These are phyloP conservation scores for Pelargonium nanum DNA, from an alignment of 345 rosid species.

Conservation along the genomic window DNA sequence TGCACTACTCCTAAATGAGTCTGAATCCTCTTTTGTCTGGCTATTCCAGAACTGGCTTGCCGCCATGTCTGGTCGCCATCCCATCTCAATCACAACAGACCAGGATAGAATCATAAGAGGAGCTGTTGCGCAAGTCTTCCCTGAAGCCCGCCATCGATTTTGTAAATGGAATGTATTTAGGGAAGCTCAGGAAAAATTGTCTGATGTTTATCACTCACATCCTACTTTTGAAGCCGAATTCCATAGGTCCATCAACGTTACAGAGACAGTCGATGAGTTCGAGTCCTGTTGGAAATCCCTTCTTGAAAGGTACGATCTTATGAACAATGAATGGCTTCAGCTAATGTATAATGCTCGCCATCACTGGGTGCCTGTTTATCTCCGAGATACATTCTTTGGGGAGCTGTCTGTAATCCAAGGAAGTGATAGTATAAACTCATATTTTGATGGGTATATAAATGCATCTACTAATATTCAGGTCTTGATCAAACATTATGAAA, in stretches of 20 bases:
- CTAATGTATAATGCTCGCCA: slow-evolving; percentile 26
- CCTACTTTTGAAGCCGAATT: slow-evolving; percentile 35
- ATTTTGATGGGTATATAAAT: slow-evolving; percentile 45
- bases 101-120: slow-evolving; percentile 32
- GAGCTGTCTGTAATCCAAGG: slow-evolving; percentile 27
- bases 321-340: slow-evolving; percentile 36
- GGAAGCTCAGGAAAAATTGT: slow-evolving; percentile 32
- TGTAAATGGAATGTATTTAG: slow-evolving; percentile 28
- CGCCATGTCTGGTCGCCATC: slow-evolving; percentile 31
- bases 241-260: slow-evolving; percentile 30
- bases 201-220: slow-evolving; percentile 23
- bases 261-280: slow-evolving; percentile 30
- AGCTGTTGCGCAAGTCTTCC: slow-evolving; percentile 33
- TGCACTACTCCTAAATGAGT: slow-evolving; percentile 33
- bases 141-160: slow-evolving; percentile 30
- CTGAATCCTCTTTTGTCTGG: slow-evolving; percentile 41
- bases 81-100: slow-evolving; percentile 36
- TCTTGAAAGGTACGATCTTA: slow-evolving; percentile 19
- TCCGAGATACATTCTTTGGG: slow-evolving; percentile 30
- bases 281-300: slow-evolving; percentile 36
- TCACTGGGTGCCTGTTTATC: slow-evolving; percentile 39
- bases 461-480: slow-evolving; percentile 28
- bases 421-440: slow-evolving; percentile 28
- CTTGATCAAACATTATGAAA: slow-evolving; percentile 32
- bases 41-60: slow-evolving; percentile 32